Base-by-base conservation (phyloP, 1,284 basidiomycete species). In the Malassezia psittaci region DNA sequence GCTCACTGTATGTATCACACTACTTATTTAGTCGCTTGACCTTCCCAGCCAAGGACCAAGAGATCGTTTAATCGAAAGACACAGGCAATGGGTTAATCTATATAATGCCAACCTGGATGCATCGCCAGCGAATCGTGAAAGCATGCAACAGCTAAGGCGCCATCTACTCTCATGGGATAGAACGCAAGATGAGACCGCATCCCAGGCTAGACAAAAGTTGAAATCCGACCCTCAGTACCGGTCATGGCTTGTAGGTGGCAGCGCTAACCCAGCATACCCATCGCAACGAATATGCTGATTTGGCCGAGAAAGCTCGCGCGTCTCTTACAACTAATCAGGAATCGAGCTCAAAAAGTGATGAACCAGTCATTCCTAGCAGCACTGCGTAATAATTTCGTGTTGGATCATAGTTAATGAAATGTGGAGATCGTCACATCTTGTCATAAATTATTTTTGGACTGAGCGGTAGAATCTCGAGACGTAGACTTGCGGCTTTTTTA, bases 31-130 rank as follows among this genome's bases (percentile, higher is more conserved):
- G 49, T 58, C 64, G 2, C 49, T 54, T 13, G 53, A 58, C 6
- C 54, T 73, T 0, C 53, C 66, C 2, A 60, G 59, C 3, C 41
- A 55, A 8, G 70, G 70, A 6, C 51, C 54, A 16, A 58, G 57
- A 6, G 67, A 68, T 21, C 59, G 55, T 34, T 36, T 69, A 36
- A 49, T 65, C 8, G 66, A 69, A 42, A 53, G 70, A 1, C 69
- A 71, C 41, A 61, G 67, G 2, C 67, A 71, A 29, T 73, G 68
- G 68, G 52, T 73, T 51, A 71, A 70, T 49, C 48, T 71, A 18
- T 73, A 61, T 54, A 73, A 73, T 48, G 68, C 66, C 37, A 73
- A 73, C 36, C 60, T 73, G 11, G 70, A 73, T 45, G 65, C 70
- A 10, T 60, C 66, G 1, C 63, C 62, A 15, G 62, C 57, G 10